Evolutionary conservation across 352 stramenopile genomes (phyloP), one percentile per base, ranked within the genome.

Genomic region (Stephanocyclus meneghinianus): DNA sequence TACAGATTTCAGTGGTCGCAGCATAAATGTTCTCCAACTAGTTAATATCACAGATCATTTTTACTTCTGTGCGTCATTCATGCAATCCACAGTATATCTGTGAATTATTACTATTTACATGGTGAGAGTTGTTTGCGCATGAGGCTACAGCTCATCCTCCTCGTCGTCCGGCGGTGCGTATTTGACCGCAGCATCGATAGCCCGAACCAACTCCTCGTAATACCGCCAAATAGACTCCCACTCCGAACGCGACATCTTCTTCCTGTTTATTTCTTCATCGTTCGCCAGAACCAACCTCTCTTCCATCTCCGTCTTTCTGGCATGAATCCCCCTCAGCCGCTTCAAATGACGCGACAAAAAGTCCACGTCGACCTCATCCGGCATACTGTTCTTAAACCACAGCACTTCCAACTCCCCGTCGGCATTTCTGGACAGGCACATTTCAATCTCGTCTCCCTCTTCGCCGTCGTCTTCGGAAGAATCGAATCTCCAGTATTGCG

Each of bases 201-300:
- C 78, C 18, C 7, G 40, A 29, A 47, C 32, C 47, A 85, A 60
- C 30, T 74, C 67, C 1, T 75, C 37, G 55, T 78, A 59, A 71
- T 85, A 85, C 21, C 62, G 71, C 78, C 78, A 81, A 48, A 81
- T 78, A 15, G 47, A 64, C 10, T 85, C 68, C 78, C 78, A 85
- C 30, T 85, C 67, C 26, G 13, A 76, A 16, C 51, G 56, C 26
- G 61, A 30, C 62, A 85, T 81, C 40, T 75, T 85, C 21, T 40
- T 51, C 26, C 48, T 30, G 29, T 11, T 40, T 18, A 71, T 59
- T 13, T 57, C 55, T 42, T 64, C 26, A 11, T 13, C 62, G 18
- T 74, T 55, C 4, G 53, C 26, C 47, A 57, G 10, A 15, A 84
- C 77, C 15, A 70, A 76, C 48, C 70, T 55, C 16, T 70, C 48